Evolutionary conservation across 495 filamentous ascomycete genomes (phyloP).

Genomic region (Talaromyces wortmannii): DNA sequence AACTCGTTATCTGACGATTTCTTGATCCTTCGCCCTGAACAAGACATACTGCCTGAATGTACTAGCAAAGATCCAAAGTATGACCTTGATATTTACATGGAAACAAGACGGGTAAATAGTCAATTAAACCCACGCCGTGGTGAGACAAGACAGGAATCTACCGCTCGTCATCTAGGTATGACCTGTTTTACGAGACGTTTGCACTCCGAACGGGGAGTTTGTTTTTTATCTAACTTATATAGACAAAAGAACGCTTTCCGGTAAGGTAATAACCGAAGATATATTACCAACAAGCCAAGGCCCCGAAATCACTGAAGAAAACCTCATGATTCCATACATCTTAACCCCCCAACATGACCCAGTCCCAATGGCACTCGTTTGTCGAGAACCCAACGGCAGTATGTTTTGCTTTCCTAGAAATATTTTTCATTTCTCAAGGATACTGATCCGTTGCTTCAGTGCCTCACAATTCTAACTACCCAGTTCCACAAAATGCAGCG

Average conservation of each 20-base stretch:
- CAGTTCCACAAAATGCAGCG: conserved; percentile 64
- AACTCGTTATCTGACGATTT: background rate
- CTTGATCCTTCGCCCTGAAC: conserved; percentile 6
- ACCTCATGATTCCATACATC: conserved; percentile 59
- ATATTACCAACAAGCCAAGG: conserved; percentile 41
- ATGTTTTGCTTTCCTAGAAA: conserved; percentile 5
- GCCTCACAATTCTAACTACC: conserved; percentile 49
- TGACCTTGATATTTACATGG: conserved; percentile 49
- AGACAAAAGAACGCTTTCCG: conserved; percentile 3
- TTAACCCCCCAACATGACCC: conserved; percentile 43
- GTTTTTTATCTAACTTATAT: conserved; percentile 2
- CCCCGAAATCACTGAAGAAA: conserved; percentile 39
- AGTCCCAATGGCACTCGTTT: conserved; percentile 67
- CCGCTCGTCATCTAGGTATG: conserved; percentile 55
- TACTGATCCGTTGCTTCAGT: conserved; percentile 13
- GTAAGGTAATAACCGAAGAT: conserved; percentile 46
- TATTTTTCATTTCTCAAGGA: too few relatives aligned
- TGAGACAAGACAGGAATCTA: conserved; percentile 48
- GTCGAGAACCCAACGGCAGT: conserved; percentile 57
- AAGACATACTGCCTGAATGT: conserved; percentile 44
- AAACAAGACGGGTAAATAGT: conserved; percentile 54
- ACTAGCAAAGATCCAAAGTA: conserved; percentile 53
- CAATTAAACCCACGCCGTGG: conserved; percentile 34
- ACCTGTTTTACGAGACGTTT: background rate
- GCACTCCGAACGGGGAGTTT: background rate